A percentile compares a stretch with the other conserved stretches of the same genome.
phyloP scores from a whole-genome alignment of 495 filamentous ascomycete species.

The Oleoguttula mirabilis region DNA sequence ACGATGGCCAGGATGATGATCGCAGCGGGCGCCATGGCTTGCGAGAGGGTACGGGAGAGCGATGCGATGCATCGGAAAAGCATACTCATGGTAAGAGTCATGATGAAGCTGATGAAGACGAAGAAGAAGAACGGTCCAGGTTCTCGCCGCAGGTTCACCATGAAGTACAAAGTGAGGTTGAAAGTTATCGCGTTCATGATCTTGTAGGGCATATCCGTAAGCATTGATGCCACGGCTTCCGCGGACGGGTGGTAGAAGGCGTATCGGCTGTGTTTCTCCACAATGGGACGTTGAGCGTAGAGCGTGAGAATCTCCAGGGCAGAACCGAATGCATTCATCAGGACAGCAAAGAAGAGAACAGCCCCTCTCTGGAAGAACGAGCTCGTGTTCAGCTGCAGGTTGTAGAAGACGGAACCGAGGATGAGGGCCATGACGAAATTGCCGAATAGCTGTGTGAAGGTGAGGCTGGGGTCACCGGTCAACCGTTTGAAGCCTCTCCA shows the following conservation, averaged over 20 bases:
- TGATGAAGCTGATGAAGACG: conserved; percentile 33
- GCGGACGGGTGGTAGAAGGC: conserved; percentile 87
- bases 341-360: conserved; percentile 75
- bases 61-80: conserved; percentile 71
- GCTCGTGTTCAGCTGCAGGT: conserved; percentile 46
- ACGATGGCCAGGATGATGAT: conserved; percentile 64
- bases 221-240: conserved; percentile 73
- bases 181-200: conserved; percentile 36
- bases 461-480: conserved; percentile 58
- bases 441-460: conserved; percentile 55
- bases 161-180: conserved; percentile 70
- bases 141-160: conserved; percentile 70
- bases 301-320: conserved; percentile 55
- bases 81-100: conserved; percentile 34
- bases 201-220: conserved; percentile 65
- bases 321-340: conserved; percentile 69
- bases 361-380: conserved; percentile 73
- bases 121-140: conserved; percentile 48
- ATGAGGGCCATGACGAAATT: conserved; percentile 67
- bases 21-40: conserved; percentile 74
- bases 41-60: conserved; percentile 62
- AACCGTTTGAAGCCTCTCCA: conserved; percentile 61
- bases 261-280: conserved; percentile 82
- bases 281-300: conserved; percentile 80
- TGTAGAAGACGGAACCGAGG: conserved; percentile 71